Conservation (phyloP, 148 eudicot species). For the Chenopodium formosanum region DNA sequence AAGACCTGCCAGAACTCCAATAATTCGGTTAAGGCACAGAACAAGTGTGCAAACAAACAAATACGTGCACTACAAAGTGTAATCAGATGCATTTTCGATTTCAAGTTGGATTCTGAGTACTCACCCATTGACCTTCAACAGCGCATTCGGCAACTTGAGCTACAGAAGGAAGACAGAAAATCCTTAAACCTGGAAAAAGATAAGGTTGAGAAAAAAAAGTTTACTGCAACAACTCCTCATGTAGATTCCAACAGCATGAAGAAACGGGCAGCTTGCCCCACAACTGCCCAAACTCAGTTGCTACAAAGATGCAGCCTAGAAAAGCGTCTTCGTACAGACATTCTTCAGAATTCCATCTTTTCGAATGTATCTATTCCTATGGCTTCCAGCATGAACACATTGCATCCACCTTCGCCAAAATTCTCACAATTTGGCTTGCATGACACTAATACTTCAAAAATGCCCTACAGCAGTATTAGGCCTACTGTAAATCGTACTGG, state of each 20-base stretch:
- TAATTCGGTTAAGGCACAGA: slow-evolving; percentile 11
- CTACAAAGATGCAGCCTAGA: not conserved
- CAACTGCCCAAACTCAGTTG: not conserved
- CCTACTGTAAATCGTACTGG: slow-evolving; percentile 11
- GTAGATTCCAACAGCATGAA: not conserved
- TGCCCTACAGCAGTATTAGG: not conserved
- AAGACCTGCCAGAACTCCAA: slow-evolving; percentile 11
- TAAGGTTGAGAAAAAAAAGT: slow-evolving; percentile 3
- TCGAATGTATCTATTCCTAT: not conserved
- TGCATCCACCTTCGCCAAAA: not conserved
- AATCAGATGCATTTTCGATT: slow-evolving; percentile 19
- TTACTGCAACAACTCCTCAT: not conserved
- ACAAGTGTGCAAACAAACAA: slow-evolving; percentile 17
- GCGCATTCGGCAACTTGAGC: slow-evolving; percentile 7
- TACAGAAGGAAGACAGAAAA: slow-evolving; percentile 1
- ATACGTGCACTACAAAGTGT: slow-evolving; percentile 18
- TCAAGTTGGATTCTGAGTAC: slow-evolving; percentile 4
- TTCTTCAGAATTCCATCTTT: not conserved
- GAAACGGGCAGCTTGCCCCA: not conserved
- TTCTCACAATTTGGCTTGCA: not conserved
- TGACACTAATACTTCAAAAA: not conserved
- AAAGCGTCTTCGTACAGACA: slow-evolving; percentile 1
- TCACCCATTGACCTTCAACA: slow-evolving; percentile 15
- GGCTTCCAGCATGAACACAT: slow-evolving; percentile 9
- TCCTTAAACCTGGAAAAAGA: not conserved